Base-by-base conservation (phyloP, 441 rosid genomes). In the Capsella rubella region DNA sequence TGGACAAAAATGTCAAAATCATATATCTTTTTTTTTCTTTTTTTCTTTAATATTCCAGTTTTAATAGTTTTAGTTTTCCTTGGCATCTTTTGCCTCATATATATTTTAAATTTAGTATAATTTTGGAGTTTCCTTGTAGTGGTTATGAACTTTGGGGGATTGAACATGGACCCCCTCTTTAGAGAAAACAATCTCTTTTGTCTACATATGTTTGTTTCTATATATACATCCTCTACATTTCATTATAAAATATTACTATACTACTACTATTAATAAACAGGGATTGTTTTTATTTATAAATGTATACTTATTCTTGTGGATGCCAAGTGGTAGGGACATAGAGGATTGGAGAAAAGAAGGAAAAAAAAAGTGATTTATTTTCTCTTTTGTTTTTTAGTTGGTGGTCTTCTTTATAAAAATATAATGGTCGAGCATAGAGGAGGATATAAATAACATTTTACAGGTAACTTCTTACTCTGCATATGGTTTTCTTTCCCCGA, bases 291-390 rank as follows among this genome's bases (percentile, higher is more conserved):
- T 74, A 40, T 53, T 52, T 21, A 21, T 21, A 21, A 0, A 52
- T 61, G 52, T 62, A 46, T 62, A 18, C 35, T 68, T 68, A 40
- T 59, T 59, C 39, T 63, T 69, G 43, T 52, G 71, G 69, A 35
- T 63, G 75, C 75, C 75, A 63, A 76, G 80, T 70, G 80, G 79
- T 76, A 62, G 79, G 79, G 79, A 63, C 75, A 49, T 56, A 2
- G 31, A 63, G 14, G 63, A 49, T 70, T 57, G 45, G 55, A 47
- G 54, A n/a, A 27, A 54, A 1, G 37, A 37, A 37, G 9, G 25
- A 59, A 27, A 18, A 15, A 27, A 37, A 58, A 57, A 47, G 43
- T 27, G 31, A 8, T 4, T 8, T 54, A 18, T 63, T 14, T 47
- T 63, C 15, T 67, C 29, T 31, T 67, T 31, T 31, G 6, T 64